These are phyloP conservation scores for Phytophthora hibernalis DNA, from an alignment of 352 stramenopile genomes.

Conservation along the genomic window DNA sequence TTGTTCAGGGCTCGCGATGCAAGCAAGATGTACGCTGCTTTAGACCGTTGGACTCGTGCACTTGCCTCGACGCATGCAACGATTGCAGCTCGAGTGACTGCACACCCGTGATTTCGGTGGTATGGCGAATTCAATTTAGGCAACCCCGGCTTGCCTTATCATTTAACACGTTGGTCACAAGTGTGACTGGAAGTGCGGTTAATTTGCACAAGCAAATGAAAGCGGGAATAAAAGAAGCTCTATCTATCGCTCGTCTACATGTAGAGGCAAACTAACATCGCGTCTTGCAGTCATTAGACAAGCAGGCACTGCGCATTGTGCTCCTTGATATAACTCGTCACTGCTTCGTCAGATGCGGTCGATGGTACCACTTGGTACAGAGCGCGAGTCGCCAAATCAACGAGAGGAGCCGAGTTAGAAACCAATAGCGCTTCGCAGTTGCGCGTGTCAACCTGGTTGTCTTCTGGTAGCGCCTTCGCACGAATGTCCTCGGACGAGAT, in stretches of 20 bases:
- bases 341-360: conserved; percentile 19
- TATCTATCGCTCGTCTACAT: conserved; percentile 43
- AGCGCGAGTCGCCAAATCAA: conserved; percentile 25
- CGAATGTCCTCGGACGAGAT: conserved; percentile 22
- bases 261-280: conserved; percentile 1
- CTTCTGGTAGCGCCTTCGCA: conserved; percentile 6
- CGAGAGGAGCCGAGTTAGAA: conserved; percentile 24
- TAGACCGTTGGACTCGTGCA: conserved; percentile 66
- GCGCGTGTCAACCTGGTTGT: conserved; percentile 22
- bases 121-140: neutral
- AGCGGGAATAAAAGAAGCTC: conserved; percentile 36
- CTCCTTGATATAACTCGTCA: conserved; percentile 36
- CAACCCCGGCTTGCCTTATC: neutral
- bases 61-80: conserved; percentile 60
- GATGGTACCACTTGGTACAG: conserved; percentile 32
- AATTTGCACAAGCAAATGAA: conserved; percentile 31
- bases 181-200: conserved; percentile 18
- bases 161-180: conserved; percentile 21
- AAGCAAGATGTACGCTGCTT: conserved; percentile 74
- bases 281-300: conserved; percentile 13
- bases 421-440: conserved; percentile 44
- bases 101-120: conserved; percentile 29
- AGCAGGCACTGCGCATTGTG: conserved; percentile 34
- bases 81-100: conserved; percentile 46
- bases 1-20: conserved; percentile 53